These are phyloP conservation scores for Sanghuangporus sanghuang DNA, from an alignment of 1,284 basidiomycete genomes.

Conservation along the genomic window DNA sequence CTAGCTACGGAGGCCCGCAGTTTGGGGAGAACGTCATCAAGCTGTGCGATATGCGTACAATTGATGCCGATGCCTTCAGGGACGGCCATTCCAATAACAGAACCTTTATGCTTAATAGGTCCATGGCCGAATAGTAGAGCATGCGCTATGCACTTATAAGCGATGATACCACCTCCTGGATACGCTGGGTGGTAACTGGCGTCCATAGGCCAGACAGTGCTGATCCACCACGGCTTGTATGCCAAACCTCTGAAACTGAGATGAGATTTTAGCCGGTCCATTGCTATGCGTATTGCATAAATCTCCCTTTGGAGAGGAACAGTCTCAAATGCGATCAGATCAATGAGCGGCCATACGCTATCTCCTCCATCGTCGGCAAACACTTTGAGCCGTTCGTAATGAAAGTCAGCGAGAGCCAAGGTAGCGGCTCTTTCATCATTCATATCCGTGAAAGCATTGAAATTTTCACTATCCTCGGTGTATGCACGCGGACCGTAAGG, in stretches of 20 bases:
- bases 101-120: neutral
- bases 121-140: slow-evolving; percentile 22
- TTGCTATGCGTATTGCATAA: slow-evolving; percentile 58
- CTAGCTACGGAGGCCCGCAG: slow-evolving; percentile 25
- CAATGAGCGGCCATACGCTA: slow-evolving; percentile 52
- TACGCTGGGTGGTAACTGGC: slow-evolving; percentile 38
- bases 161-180: slow-evolving; percentile 25
- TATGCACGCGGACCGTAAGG: slow-evolving; percentile 61
- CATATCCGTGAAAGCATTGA: slow-evolving; percentile 35
- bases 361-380: slow-evolving; percentile 39
- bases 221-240: slow-evolving; percentile 73
- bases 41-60: slow-evolving; percentile 48
- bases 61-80: slow-evolving; percentile 66
- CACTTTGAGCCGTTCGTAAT: slow-evolving; percentile 56
- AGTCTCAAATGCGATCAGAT: slow-evolving; percentile 76
- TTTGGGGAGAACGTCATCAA: slow-evolving; percentile 33
- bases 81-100: slow-evolving; percentile 16
- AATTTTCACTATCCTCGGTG: slow-evolving; percentile 28
- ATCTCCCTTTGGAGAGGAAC: slow-evolving; percentile 67
- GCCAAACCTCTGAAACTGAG: slow-evolving; percentile 19
- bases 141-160: slow-evolving; percentile 34
- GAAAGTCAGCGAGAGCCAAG: slow-evolving; percentile 57
- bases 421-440: slow-evolving; percentile 34
- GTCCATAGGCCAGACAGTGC: slow-evolving; percentile 61
- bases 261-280: slow-evolving; percentile 35